Conservation (phyloP, 805 yeast genomes). For the Ogataea wickerhamii region DNA sequence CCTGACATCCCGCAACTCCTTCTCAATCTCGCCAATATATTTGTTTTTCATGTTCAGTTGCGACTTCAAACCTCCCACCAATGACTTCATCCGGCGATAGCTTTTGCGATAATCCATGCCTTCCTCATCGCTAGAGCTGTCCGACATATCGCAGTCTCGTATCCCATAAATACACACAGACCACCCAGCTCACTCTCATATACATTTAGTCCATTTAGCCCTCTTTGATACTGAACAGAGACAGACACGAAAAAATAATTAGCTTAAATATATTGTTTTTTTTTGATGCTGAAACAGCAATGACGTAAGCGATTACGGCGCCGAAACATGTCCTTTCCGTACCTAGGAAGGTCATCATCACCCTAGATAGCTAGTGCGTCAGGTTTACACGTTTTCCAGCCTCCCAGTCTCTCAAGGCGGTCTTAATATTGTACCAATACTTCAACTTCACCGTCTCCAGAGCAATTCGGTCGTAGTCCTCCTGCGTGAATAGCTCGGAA, state of each 20-base stretch:
- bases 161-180: too few species aligned
- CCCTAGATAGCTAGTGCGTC: too few species aligned
- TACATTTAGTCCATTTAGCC: too few species aligned
- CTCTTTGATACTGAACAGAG: too few species aligned
- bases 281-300: too few species aligned
- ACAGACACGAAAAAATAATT: too few species aligned
- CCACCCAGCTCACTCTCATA: too few species aligned
- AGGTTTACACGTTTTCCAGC: conserved; percentile 62
- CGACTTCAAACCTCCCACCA: conserved; percentile 1
- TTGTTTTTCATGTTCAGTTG: conserved; percentile 7
- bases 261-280: too few species aligned
- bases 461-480: conserved; percentile 59
- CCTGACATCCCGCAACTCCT: conserved; percentile 4
- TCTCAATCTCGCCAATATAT: conserved; percentile 9
- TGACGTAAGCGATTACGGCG: too few species aligned
- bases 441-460: conserved; percentile 67
- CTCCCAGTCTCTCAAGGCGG: conserved; percentile 75
- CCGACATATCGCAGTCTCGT: too few species aligned
- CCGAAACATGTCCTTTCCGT: too few species aligned
- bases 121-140: conserved; percentile 1
- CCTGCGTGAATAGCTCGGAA: conserved; percentile 40
- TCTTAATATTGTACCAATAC: conserved; percentile 78
- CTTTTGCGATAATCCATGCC: neutral
- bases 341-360: too few species aligned
- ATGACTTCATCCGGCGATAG: conserved; percentile 1